phyloP scores from a whole-genome alignment of 2,329 filamentous ascomycete genomes.

The Monilinia vaccinii-corymbosi region DNA sequence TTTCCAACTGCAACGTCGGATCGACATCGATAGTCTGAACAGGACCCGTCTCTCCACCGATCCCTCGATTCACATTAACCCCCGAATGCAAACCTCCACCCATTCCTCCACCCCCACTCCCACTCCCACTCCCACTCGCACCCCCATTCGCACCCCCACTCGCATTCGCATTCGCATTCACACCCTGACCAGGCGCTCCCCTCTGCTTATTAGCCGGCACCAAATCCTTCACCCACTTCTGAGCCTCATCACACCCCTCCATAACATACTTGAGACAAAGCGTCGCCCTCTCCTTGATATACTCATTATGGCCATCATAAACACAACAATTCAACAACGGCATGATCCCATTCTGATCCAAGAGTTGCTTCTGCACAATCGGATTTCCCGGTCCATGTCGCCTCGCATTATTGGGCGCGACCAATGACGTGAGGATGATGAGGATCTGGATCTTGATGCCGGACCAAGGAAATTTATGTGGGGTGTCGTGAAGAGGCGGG shows the following conservation, averaged over 20 bases:
- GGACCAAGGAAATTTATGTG: conserved; percentile 55
- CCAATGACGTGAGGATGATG: conserved; percentile 72
- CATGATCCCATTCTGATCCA: conserved; percentile 77
- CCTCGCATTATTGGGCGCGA: conserved; percentile 66
- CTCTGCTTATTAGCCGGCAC: conserved; percentile 23
- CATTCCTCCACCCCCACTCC: background rate
- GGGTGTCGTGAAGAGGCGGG: conserved; percentile 50
- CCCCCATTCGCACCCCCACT: background rate
- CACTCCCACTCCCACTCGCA: background rate
- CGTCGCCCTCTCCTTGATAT: conserved; percentile 84
- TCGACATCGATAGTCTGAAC: background rate
- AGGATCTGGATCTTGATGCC: conserved; percentile 89
- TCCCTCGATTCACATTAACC: too few relatives aligned
- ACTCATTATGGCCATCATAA: conserved; percentile 89
- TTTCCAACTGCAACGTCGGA: background rate
- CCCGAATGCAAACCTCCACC: background rate
- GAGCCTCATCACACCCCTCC: conserved; percentile 65
- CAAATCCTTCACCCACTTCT: conserved; percentile 55
- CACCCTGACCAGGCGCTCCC: background rate
- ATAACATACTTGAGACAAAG: conserved; percentile 79
- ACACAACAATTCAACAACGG: conserved; percentile 80
- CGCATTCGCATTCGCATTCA: background rate
- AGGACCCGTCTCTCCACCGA: background rate
- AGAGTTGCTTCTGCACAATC: conserved; percentile 79
- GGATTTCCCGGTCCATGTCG: conserved; percentile 54